Conservation (phyloP, 2,329 filamentous ascomycete genomes). For the Cladobotryum mycophilum region DNA sequence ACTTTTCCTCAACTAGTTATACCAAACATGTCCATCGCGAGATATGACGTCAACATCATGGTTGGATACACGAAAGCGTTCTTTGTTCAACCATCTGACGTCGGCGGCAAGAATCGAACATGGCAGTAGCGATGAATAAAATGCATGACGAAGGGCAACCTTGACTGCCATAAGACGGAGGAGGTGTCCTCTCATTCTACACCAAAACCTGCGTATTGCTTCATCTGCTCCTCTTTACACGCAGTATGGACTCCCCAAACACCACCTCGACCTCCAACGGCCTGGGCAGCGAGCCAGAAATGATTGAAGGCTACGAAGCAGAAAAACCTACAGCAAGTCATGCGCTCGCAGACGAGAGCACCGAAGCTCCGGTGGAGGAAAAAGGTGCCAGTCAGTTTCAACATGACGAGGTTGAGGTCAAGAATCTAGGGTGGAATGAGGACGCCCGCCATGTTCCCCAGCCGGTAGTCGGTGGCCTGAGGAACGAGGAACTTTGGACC, state of each 20-base stretch:
- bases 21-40: too few species aligned
- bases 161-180: not conserved
- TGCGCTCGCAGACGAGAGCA: constrained; percentile 28
- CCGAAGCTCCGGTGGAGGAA: constrained; percentile 25
- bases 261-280: constrained; percentile 11
- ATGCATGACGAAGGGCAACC: not conserved
- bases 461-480: constrained; percentile 60
- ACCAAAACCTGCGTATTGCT: too few species aligned
- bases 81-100: constrained; percentile 5
- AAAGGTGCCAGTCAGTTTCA: constrained; percentile 41
- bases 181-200: not conserved
- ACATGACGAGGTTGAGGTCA: constrained; percentile 49
- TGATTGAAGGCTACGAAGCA: constrained; percentile 21
- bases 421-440: constrained; percentile 65
- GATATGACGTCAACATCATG: not conserved
- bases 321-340: constrained; percentile 31
- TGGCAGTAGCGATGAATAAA: not conserved
- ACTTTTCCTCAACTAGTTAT: too few species aligned
- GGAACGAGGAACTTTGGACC: constrained; percentile 69
- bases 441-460: constrained; percentile 47
- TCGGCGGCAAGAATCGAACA: constrained; percentile 2
- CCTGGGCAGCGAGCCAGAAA: constrained; percentile 23
- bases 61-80: not conserved
- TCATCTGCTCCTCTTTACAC: not conserved
- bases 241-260: constrained; percentile 3